Evolutionary conservation across 768 basidiomycete species (phyloP), one percentile per base, ranked within the genome.

Genomic region (Botryobasidium botryosum): DNA sequence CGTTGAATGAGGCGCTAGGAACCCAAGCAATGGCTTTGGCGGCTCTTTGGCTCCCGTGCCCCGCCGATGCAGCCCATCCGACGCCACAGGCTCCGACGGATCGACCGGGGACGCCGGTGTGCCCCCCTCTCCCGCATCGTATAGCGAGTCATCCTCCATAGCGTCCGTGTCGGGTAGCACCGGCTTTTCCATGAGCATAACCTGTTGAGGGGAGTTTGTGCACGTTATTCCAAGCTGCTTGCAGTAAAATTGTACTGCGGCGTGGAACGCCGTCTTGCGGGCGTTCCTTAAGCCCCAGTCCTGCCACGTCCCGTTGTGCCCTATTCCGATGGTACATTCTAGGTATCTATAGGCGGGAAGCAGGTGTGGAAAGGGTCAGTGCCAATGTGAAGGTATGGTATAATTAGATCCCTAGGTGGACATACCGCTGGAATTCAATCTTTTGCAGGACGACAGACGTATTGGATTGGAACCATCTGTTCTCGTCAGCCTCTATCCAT

Each of bases 401-500:
- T n/a, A n/a, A 33, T 8, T 17, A 17, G 12, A 12, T 33, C 32
- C 32, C 13, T 12, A 12, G 17, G 17, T 17, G 32, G 32, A 12
- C 32, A 12, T 74, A 73, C 39, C 72, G 67, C 57, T 82, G 79
- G 51, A 67, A 75, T 15, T 68, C 62, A 56, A 85, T 80, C 18
- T 68, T 62, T 54, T 79, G 77, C 37, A 81, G 54, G 4, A 63
- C 68, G 47, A 84, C 62, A 26, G 68, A 69, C 7, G 81, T 85
- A 24, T 65, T 68, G 3, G 82, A 74, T 42, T 77, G 68, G 53
- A 68, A 84, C 81, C 81, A 84, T 18, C 82, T 66, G 53, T 84
- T 79, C 56, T 81, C 76, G 55, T 85, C 83, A 6, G 75, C 80
- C 24, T 70, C 64, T 7, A 86, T 67, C 83, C 83, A 85, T 33